Percentiles rank a stretch among this genome's conserved stretches.
Evolutionary conservation across 129 eudicot species (phyloP).

Genomic region (Gnaphalium uliginosum): DNA sequence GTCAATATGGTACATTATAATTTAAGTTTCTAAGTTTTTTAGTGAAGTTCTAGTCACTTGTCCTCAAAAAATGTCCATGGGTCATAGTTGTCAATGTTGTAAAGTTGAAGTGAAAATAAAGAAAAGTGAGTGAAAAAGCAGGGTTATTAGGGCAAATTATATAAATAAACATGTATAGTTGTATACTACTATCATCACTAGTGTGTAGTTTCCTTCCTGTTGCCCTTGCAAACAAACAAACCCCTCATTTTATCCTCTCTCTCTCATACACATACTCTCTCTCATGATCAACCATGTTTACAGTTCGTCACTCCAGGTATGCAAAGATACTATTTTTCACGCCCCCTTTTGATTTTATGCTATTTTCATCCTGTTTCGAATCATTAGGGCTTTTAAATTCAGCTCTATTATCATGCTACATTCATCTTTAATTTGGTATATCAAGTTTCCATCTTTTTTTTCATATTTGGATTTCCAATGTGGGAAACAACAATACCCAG

Average conservation of each 20-base stretch:
- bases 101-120: neutral
- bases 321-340: constrained; percentile 30
- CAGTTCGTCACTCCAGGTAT: constrained; percentile 41
- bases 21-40: too few relatives aligned
- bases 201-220: constrained; percentile 20
- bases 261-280: neutral
- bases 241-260: constrained; percentile 26
- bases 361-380: neutral
- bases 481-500: neutral
- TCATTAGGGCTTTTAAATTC: constrained; percentile 16
- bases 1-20: too few relatives aligned
- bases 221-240: constrained; percentile 41
- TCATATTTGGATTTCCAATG: neutral
- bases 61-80: too few relatives aligned
- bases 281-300: constrained; percentile 42
- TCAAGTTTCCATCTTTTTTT: constrained; percentile 5
- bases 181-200: neutral
- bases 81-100: neutral
- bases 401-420: constrained; percentile 24
- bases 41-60: too few relatives aligned
- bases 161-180: neutral
- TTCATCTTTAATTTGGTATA: constrained; percentile 23
- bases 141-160: neutral
- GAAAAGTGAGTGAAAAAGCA: neutral
- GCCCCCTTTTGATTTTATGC: neutral